Base-by-base conservation (phyloP, 345 rosid species). In the Crucihimalaya himalaica region DNA sequence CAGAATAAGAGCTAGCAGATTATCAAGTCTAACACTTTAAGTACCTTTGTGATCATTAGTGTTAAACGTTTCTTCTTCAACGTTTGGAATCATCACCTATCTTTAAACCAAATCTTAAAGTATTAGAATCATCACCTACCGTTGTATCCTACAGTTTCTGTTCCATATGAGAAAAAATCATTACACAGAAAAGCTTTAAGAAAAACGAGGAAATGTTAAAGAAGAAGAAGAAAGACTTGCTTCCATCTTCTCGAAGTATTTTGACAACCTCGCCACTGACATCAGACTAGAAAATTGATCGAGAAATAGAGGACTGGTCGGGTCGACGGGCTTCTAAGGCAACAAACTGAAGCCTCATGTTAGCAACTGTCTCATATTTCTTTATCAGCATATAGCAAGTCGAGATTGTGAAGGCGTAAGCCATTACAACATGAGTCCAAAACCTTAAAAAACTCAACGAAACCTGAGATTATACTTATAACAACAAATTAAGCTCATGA, bases 131-230 rank as follows among this genome's bases (percentile, higher is more conserved):
- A n/a, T n/a, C n/a, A n/a, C n/a, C n/a, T n/a, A n/a, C n/a, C n/a
- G n/a, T 88, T 87, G 48, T 88, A 89, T 75, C 97, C 98, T 15
- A 94, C 88, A 5, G 96, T 87, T 65, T 91, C 98, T 94, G 95
- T 73, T 71, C 10, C 39, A n/a, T 42, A 42, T 8, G 18, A 39
- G 72, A 47, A 78, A 52, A 39, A 59, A 35, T 21, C 46, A 82
- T 34, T 20, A 53, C 16, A 43, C 15, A 4, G 20, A 32, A 2
- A 50, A 4, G 18, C 23, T 5, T 5, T 45, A 6, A 28, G 35
- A 63, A 27, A 31, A 57, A 32, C 51, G 10, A 11, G 35, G 14
- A n/a, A 48, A 18, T 46, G 15, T 8, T 60, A 12, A 37, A 14
- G 39, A 76, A 20, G n/a, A n/a, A n/a, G 61, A 63, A 34, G 68